Evolutionary conservation across 768 basidiomycete genomes (phyloP), one percentile per base, ranked within the genome.

Genomic region (Boletus rubropictus): DNA sequence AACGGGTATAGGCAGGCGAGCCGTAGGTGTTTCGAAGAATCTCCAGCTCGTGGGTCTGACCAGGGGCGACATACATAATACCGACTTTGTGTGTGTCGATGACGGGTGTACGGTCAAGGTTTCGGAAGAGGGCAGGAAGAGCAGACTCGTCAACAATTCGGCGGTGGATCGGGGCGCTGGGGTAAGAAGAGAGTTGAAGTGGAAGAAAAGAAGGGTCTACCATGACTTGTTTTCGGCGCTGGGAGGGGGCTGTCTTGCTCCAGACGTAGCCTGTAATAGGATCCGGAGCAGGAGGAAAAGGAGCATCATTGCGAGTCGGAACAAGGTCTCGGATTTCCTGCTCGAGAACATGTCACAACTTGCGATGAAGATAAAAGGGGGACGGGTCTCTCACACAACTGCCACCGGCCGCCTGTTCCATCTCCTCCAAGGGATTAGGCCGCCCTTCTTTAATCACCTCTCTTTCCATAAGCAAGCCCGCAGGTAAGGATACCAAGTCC

Each of bases 31-130:
- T 99, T 48, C 77, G 75, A 17, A 99, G 76, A 43, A 98, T 97
- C 46, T 95, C 90, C 15, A 69, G 65, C 63, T 98, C 95, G 31
- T 79, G 69, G 7, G 73, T 82, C 66, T 98, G 96, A 2, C 90
- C 91, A 4, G 91, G 89, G 0, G 87, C 94, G 37, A 93, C 95
- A 58, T 98, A 99, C 70, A 99, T 76, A 47, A 99, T 86, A 4
- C 91, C 96, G 29, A 98, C 86, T 66, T 96, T 95, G 67, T 98
- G 91, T 0, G 89, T 93, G 66, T 99, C 96, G 50, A 99, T 94
- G 56, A 98, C 92, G 0, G 93, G 94, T 34, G 88, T 86, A 35
- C 78, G 72, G 56, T 96, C 92, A 37, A 98, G 75, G 7, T 75
- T 76, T 21, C 76, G 72, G 52, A 93, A 71, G 49, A 84, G 80